Base-by-base conservation (phyloP, 306 rosid species). In the Ceratonia siliqua region DNA sequence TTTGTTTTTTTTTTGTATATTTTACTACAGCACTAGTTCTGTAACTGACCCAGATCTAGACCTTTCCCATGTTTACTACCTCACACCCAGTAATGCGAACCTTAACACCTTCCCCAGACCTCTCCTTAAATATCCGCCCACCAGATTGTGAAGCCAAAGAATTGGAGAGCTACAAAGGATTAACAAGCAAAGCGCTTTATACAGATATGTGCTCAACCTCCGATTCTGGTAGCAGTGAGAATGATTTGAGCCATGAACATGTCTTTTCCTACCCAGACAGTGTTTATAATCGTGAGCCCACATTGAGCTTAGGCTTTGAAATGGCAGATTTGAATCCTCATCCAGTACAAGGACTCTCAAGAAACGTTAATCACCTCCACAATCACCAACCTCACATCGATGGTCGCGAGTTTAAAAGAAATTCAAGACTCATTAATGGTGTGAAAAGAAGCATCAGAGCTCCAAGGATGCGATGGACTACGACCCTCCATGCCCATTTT, bases 391-490 rank as follows among this genome's bases (percentile, higher is more conserved):
- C 83, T 76, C 97, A 87, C 32, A 91, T 89, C 83, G 84, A 78
- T 38, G 89, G 89, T 27, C 89, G 90, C 0, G 91, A 87, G 15
- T 92, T 92, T 78, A 92, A 92, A 64, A 74, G 97, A 70, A 88
- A 52, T 58, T 33, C 81, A 1, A 87, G 92, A 76, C 78, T 78
- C 8, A 17, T 75, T 8, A 79, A 55, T 50, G 87, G 88, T 4
- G 86, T 83, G 33, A 91, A 82, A 77, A 86, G 96, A 82, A 94
- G 90, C 62, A 79, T 86, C 27, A 79, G 99, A 81, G 99, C 98
- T 80, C 99, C 99, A 0, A 87, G 99, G 79, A 94, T 94, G 99
- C 77, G 99, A 83, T 94, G 99, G 99, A 94, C 99, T 3, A 82
- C 98, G 0, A 94, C 98, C 21, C 98, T 94, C 74, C 99, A 94